Conservation (phyloP, 2,329 filamentous ascomycete species). For the Botrytis aclada region DNA sequence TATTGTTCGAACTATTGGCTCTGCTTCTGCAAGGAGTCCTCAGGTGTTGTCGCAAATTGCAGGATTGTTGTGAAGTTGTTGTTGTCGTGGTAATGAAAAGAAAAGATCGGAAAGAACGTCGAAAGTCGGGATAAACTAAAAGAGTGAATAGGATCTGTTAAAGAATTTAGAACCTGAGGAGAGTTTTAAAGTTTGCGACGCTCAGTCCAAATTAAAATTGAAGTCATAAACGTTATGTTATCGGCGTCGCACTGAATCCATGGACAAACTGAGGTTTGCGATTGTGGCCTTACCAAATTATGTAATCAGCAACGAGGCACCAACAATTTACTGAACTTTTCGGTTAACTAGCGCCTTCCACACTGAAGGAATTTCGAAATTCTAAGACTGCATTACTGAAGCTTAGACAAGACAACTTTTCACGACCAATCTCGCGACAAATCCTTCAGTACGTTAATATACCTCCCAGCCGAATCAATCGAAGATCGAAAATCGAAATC, state of each 20-base stretch:
- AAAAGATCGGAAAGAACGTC: slow-evolving; percentile 10
- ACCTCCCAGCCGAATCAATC: slow-evolving; percentile 10
- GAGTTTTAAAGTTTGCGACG: background rate
- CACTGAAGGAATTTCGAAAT: slow-evolving; percentile 26
- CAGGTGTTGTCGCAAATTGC: background rate
- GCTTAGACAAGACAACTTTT: slow-evolving; percentile 27
- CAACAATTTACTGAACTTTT: slow-evolving; percentile 8
- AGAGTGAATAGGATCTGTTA: background rate
- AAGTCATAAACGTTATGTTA: slow-evolving; percentile 5
- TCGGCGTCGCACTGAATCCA: slow-evolving; percentile 13
- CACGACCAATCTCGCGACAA: slow-evolving; percentile 30
- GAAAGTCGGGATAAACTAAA: background rate
- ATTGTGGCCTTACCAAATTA: background rate
- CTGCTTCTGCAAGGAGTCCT: slow-evolving; percentile 13
- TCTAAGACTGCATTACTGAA: slow-evolving; percentile 11
- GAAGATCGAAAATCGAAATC: slow-evolving; percentile 7
- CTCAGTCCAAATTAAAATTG: background rate
- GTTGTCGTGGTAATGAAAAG: slow-evolving; percentile 3
- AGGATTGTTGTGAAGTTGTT: background rate
- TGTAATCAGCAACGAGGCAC: background rate
- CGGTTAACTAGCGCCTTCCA: slow-evolving; percentile 19
- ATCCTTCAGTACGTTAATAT: slow-evolving; percentile 30
- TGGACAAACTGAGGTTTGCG: background rate
- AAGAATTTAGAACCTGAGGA: background rate
- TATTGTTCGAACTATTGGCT: background rate